These are phyloP conservation scores for Kalanchoe fedtschenkoi DNA, from an alignment of 164 flowering plant species.

Conservation along the genomic window DNA sequence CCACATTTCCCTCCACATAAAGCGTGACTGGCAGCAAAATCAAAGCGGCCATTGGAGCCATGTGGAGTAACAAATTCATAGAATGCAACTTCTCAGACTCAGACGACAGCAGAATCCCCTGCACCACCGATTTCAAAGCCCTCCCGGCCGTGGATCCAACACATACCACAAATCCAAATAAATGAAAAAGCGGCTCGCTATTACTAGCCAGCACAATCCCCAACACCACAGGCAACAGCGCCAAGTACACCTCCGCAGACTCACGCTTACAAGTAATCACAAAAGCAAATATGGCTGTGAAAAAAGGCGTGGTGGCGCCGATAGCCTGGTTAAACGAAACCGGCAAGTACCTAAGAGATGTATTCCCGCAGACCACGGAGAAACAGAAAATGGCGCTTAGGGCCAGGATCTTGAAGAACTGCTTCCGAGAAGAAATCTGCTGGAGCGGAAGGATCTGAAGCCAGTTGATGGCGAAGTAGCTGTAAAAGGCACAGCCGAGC, in stretches of 20 bases:
- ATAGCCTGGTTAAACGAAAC: conserved; percentile 21
- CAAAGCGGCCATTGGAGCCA: conserved; percentile 94
- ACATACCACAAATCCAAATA: conserved; percentile 40
- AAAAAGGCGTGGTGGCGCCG: conserved; percentile 93
- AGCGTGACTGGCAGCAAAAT: conserved; percentile 66
- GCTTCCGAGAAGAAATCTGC: neutral
- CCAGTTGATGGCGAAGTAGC: conserved; percentile 8
- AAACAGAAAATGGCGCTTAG: conserved; percentile 8
- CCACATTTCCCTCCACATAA: conserved; percentile 76
- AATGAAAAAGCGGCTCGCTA: conserved; percentile 9
- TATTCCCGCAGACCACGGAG: conserved; percentile 10
- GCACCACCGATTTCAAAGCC: conserved; percentile 84
- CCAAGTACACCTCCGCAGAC: conserved; percentile 36
- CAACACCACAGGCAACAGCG: conserved; percentile 8
- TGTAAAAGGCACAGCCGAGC: conserved; percentile 2
- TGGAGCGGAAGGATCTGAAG: conserved; percentile 6
- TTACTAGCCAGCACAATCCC: conserved; percentile 10
- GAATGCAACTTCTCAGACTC: conserved; percentile 81
- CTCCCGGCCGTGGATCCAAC: conserved; percentile 82
- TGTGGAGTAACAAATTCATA: conserved; percentile 79
- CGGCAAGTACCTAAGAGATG: conserved; percentile 6
- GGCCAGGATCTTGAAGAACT: conserved; percentile 5
- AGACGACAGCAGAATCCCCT: conserved; percentile 61
- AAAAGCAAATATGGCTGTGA: conserved; percentile 86
- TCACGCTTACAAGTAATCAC: conserved; percentile 72